Evolutionary conservation across 2,329 filamentous ascomycete genomes (phyloP), one percentile per base, ranked within the genome.

Genomic region (Pseudogymnoascus pannorum): DNA sequence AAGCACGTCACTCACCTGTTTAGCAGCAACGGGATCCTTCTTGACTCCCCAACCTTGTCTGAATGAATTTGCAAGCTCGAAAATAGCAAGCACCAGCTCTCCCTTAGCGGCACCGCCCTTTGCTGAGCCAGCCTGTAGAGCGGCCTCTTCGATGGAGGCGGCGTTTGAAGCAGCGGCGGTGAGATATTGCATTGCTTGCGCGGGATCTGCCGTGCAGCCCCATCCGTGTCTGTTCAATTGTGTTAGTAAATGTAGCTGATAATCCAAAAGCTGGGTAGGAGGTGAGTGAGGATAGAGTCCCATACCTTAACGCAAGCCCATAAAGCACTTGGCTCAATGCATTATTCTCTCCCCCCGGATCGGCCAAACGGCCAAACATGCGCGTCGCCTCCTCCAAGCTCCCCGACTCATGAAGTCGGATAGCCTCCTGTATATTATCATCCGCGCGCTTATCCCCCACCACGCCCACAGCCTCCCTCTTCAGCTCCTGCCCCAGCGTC

Each of bases 101-200:
- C 94, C 94, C 77, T 97, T 99, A 48, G 93, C 93, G 12, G 90
- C 88, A 64, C 94, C 94, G 59, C 94, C 94, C 75, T 94, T 96
- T 75, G 91, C 94, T 75, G 95, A 84, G 14, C 93, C 94, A 7
- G 92, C 89, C 67, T 88, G 81, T 20, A 97, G 84, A 29, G 94
- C 94, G 69, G 92, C 79, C 60, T 89, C 84, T 77, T 99, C 94
- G 61, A 99, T 85, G 42, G 85, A 82, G 22, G 93, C 94, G 22
- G 92, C 91, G 75, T 96, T 97, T 48, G 90, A 88, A 4, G 94
- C 94, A 57, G 94, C 94, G 29, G 89, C 86, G 18, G 90, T 91
- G 42, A 99, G 86, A 75, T 92, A 97, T 64, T 83, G 86, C 59
- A 97, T 85, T 31, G 92, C 94, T 67, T 82, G 81, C 64, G 83